Percentiles rank a stretch among this genome's conserved stretches.
Evolutionary conservation across 768 basidiomycete genomes (phyloP).

Genomic region (Rhizopogon vinicolor): DNA sequence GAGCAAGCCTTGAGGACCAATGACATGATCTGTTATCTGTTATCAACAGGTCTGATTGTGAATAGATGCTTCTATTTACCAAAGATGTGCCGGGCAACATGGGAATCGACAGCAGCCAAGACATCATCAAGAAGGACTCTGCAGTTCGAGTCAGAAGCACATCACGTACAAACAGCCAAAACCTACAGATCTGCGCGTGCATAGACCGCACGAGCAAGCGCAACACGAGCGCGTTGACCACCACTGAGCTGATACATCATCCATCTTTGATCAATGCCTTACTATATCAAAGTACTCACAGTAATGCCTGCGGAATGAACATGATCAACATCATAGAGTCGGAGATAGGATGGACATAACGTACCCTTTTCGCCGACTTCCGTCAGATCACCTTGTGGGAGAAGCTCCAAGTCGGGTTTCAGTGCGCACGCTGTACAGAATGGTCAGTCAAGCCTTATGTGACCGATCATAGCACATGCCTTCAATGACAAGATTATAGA

Average conservation of each 20-base stretch:
- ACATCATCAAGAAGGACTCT: slow-evolving; percentile 87
- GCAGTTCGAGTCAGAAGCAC: slow-evolving; percentile 1
- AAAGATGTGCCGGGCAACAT: slow-evolving; percentile 84
- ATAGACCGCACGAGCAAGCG: slow-evolving; percentile 87
- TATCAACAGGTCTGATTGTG: not conserved
- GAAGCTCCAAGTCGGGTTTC: slow-evolving; percentile 68
- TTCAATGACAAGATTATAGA: slow-evolving; percentile 80
- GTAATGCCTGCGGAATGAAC: slow-evolving; percentile 43
- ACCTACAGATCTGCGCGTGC: slow-evolving; percentile 83
- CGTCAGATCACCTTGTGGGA: slow-evolving; percentile 79
- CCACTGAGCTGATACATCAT: slow-evolving; percentile 55
- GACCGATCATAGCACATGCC: slow-evolving; percentile 32
- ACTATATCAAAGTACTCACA: slow-evolving; percentile 30
- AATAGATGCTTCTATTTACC: slow-evolving; percentile 32
- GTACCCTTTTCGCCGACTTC: slow-evolving; percentile 83
- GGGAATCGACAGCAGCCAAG: slow-evolving; percentile 80
- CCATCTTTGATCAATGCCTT: slow-evolving; percentile 10
- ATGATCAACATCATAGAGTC: not conserved
- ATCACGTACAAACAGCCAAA: not conserved
- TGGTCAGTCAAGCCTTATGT: not conserved
- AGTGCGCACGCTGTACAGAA: slow-evolving; percentile 70
- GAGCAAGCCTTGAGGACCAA: slow-evolving; percentile 81
- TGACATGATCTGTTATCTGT: slow-evolving; percentile 60
- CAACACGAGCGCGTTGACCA: slow-evolving; percentile 79
- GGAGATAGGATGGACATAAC: not conserved